Base-by-base conservation (phyloP, 2,329 filamentous ascomycete genomes). In the Trichoderma pleuroti region DNA sequence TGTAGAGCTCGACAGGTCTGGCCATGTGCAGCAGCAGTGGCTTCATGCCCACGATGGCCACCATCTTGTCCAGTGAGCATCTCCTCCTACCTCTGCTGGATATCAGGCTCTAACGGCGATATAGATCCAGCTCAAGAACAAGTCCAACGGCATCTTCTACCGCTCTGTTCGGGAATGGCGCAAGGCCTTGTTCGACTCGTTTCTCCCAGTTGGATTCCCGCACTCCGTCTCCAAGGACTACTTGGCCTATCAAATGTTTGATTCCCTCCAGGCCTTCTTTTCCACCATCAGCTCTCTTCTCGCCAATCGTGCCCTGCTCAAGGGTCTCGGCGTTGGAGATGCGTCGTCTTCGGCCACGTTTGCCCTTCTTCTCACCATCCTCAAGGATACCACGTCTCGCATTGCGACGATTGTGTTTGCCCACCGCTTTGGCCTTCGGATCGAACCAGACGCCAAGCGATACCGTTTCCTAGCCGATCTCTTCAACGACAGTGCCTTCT, bases 371-470 rank as follows among this genome's bases (percentile, higher is more conserved):
- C 87, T 97, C 64, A 93, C 92, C 34, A 91, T 97, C 72, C 83
- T 96, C 11, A 93, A 96, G 74, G 92, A 96, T 74, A 92, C 90
- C 64, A 91, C 92, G 72, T 93, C 93, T 10, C 89, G 93, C 8
- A 82, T 97, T 30, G 92, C 93, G 1, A 97, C 94, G 0, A 97
- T 97, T 72, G 80, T 93, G 11, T 97, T 97, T 79, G 94, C 94
- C 1, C 91, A 97, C 79, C 87, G 89, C 56, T 90, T 95, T 71
- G 93, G 94, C 46, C 92, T 92, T 59, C 88, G 92, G 36, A 91
- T 97, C 61, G 93, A 97, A 79, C 93, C 93, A 2, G 94, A 98
- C 78, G 95, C 93, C 83, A 98, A 98, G 80, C 91, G 88, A 80
- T 97, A 94, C 81, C 91, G 94, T 18, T 91, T 97, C 62, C 87